These are phyloP conservation scores for Kwoniella heveanensis DNA, from an alignment of 768 basidiomycete species.

Conservation along the genomic window DNA sequence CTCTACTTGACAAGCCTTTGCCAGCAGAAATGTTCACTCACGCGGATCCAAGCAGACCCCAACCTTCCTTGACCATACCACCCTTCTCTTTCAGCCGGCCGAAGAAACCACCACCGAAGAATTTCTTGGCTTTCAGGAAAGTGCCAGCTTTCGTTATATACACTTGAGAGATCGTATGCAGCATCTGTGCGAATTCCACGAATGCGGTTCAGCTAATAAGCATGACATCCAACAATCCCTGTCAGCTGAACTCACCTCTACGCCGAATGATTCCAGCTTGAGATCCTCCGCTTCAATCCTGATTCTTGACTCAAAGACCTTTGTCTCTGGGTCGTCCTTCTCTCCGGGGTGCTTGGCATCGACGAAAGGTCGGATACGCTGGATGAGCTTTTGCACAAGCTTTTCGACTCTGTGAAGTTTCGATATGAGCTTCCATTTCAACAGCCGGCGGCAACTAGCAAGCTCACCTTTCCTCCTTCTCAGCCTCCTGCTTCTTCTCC, in stretches of 20 bases:
- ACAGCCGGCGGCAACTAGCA: too few species aligned
- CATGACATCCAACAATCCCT: not conserved
- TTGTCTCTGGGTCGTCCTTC: constrained; percentile 72
- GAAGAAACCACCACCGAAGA: constrained; percentile 90
- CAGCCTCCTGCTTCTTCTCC: constrained; percentile 76
- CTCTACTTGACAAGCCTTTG: not conserved
- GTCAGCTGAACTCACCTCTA: constrained; percentile 66
- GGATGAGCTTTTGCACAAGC: constrained; percentile 76
- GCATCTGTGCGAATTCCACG: constrained; percentile 60
- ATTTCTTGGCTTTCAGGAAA: constrained; percentile 86
- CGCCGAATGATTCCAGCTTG: constrained; percentile 95
- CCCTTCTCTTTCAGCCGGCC: constrained; percentile 94
- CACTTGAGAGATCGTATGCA: constrained; percentile 86
- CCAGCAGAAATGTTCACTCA: constrained; percentile 57
- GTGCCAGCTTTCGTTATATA: constrained; percentile 93
- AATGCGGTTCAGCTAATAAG: not conserved
- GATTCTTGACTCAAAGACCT: constrained; percentile 74
- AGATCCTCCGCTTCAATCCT: constrained; percentile 86
- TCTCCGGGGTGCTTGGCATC: constrained; percentile 78
- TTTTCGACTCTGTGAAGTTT: constrained; percentile 74
- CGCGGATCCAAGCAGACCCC: constrained; percentile 96
- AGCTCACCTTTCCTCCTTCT: constrained; percentile 46
- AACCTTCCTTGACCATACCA: constrained; percentile 88
- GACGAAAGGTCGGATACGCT: constrained; percentile 84
- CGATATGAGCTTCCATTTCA: too few species aligned